Conservation (phyloP, 1,284 basidiomycete species). For the Irpex lacteus region DNA sequence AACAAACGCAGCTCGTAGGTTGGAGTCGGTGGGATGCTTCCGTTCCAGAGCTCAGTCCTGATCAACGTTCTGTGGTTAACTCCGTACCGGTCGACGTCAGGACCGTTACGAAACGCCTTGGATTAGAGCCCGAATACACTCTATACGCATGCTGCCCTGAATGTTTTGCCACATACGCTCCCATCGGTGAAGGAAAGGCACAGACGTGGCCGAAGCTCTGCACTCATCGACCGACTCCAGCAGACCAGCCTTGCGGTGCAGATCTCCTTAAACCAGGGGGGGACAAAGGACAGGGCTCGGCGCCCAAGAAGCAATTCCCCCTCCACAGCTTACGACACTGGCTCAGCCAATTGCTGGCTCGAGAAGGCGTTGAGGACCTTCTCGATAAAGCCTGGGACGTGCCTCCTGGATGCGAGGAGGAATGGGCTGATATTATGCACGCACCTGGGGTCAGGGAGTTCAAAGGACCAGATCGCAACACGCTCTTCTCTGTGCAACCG, state of each 20-base stretch:
- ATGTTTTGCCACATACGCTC: conserved; percentile 8
- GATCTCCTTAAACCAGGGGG: background rate
- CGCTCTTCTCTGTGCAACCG: background rate
- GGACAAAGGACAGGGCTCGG: background rate
- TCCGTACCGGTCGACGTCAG: conserved; percentile 6
- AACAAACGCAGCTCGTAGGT: too few relatives aligned
- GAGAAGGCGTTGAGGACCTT: background rate
- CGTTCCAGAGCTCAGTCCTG: too few relatives aligned
- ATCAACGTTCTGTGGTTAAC: too few relatives aligned
- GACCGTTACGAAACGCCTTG: background rate
- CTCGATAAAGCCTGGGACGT: background rate
- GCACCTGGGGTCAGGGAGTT: conserved; percentile 8
- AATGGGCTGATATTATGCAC: conserved; percentile 10
- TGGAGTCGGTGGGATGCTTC: too few relatives aligned
- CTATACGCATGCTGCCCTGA: conserved; percentile 10
- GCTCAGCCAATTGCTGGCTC: background rate
- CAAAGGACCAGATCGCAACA: background rate
- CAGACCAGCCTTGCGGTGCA: background rate
- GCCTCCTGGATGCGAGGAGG: background rate
- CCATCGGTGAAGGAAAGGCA: background rate
- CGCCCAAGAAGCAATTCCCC: conserved; percentile 1
- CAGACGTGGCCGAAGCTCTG: background rate
- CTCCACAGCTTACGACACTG: background rate
- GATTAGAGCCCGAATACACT: conserved; percentile 7
- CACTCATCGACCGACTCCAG: background rate